phyloP scores from a whole-genome alignment of 441 rosid species.

The Kokia cookei region DNA sequence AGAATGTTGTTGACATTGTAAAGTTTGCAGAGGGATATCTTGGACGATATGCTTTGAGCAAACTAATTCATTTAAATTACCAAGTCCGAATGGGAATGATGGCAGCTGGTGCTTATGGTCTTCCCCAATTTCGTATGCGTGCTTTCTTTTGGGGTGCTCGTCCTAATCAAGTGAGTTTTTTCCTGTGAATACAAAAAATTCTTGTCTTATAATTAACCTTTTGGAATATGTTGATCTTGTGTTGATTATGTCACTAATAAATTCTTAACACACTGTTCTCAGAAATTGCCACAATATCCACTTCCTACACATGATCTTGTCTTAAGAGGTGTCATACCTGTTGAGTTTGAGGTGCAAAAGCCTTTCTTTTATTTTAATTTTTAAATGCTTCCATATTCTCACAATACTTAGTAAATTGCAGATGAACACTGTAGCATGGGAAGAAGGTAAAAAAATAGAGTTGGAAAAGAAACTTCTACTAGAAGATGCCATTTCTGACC shows the following conservation, averaged over 20 bases:
- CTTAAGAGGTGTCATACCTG: constrained; percentile 51
- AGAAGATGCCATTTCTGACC: constrained; percentile 60
- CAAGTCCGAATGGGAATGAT: constrained; percentile 74
- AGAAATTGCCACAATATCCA: constrained; percentile 72
- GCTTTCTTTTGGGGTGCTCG: constrained; percentile 78
- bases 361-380: background rate
- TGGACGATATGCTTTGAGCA: constrained; percentile 66
- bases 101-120: constrained; percentile 90
- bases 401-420: constrained; percentile 14
- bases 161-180: constrained; percentile 36
- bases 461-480: constrained; percentile 44
- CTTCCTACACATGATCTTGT: constrained; percentile 78
- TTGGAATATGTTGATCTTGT: too few species aligned
- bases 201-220: too few species aligned
- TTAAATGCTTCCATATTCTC: background rate
- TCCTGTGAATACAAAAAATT: background rate
- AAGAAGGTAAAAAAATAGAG: constrained; percentile 30
- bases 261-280: constrained; percentile 2
- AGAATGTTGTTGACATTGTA: constrained; percentile 73
- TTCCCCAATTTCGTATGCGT: constrained; percentile 78
- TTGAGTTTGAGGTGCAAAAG: constrained; percentile 52
- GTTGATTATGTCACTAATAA: too few species aligned
- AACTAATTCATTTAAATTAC: constrained; percentile 60
- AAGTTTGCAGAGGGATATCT: constrained; percentile 51
- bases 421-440: constrained; percentile 41